These are phyloP conservation scores for Scutellaria barbata DNA, from an alignment of 257 asterid genomes.

Conservation along the genomic window DNA sequence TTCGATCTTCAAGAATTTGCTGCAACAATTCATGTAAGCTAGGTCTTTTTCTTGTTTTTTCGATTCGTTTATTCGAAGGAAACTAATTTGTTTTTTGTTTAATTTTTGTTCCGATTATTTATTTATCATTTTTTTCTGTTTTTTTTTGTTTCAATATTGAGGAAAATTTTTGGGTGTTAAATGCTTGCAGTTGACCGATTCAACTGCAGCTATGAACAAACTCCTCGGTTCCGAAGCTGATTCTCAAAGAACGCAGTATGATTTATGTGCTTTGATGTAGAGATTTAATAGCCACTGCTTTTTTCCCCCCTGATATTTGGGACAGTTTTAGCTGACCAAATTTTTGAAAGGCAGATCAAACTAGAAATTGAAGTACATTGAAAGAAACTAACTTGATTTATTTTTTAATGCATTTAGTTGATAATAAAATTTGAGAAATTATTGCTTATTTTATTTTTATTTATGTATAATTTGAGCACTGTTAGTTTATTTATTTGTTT, in stretches of 20 bases:
- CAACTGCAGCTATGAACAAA: conserved; percentile 52
- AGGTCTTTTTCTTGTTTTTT: neutral
- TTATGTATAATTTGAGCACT: neutral
- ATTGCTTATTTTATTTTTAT: no score
- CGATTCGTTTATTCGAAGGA: neutral
- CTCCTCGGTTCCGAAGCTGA: conserved; percentile 62
- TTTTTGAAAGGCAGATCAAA: neutral
- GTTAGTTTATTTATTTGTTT: neutral
- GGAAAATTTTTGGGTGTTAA: neutral
- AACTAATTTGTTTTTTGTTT: neutral
- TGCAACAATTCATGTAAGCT: conserved; percentile 42
- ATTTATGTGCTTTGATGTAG: conserved; percentile 16
- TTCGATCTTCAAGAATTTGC: conserved; percentile 2
- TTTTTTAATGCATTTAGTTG: neutral
- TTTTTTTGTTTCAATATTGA: neutral
- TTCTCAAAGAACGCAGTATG: conserved; percentile 79
- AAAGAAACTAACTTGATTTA: neutral
- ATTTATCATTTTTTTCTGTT: neutral
- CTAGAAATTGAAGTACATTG: neutral
- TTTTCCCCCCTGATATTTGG: conserved; percentile 25
- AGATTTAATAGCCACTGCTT: conserved; percentile 31
- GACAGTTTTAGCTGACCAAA: conserved; percentile 35
- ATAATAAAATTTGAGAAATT: no score
- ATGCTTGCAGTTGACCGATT: conserved; percentile 51
- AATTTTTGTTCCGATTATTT: neutral